Percentiles rank a stretch among this genome's conserved stretches.
phyloP scores from a whole-genome alignment of 192 early-diverging fungal genomes.

The Umbelopsis sp. region DNA sequence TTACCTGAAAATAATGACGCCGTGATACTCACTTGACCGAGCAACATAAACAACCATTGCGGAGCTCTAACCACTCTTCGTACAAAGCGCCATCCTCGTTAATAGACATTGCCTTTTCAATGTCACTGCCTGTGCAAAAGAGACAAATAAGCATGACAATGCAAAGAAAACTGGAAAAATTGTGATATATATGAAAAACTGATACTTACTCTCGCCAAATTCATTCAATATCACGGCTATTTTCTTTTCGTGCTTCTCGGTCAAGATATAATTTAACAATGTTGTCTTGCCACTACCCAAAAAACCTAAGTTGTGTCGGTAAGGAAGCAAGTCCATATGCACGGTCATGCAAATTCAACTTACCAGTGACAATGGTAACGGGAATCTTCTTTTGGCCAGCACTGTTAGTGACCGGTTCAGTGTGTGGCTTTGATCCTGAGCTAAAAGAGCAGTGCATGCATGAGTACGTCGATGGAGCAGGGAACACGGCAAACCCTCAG shows the following conservation, averaged over 20 bases:
- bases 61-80: slow-evolving; percentile 97
- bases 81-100: slow-evolving; percentile 80
- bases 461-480: too few species aligned
- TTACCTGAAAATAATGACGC: neutral
- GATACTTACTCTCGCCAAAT: slow-evolving; percentile 80
- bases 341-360: neutral
- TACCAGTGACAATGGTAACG: slow-evolving; percentile 50
- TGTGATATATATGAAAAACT: neutral
- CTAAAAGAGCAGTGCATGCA: neutral
- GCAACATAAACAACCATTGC: slow-evolving; percentile 98
- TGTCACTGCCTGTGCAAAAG: slow-evolving; percentile 68
- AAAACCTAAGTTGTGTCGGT: slow-evolving; percentile 55
- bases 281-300: slow-evolving; percentile 93
- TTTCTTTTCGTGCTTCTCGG: slow-evolving; percentile 86
- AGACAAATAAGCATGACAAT: neutral
- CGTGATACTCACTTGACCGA: slow-evolving; percentile 76
- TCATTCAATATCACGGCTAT: slow-evolving; percentile 99
- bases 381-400: slow-evolving; percentile 39
- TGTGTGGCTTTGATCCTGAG: neutral
- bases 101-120: slow-evolving; percentile 90
- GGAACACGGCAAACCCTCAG: neutral
- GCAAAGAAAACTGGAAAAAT: neutral
- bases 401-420: neutral
- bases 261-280: slow-evolving; percentile 82
- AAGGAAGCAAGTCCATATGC: neutral